phyloP scores from a whole-genome alignment of 306 rosid species.

The Inga leiocalycina region DNA sequence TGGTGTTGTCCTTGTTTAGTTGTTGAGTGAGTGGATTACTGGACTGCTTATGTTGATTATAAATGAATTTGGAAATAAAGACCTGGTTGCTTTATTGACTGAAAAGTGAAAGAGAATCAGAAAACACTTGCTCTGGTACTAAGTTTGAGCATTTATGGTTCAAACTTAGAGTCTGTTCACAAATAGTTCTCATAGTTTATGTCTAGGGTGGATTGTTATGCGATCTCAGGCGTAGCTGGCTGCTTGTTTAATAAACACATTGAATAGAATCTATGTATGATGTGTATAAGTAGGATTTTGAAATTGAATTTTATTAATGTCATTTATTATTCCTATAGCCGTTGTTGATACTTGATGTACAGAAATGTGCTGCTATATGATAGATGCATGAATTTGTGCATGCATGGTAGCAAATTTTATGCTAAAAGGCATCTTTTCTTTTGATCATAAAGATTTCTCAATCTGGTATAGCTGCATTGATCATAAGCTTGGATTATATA shows the following conservation, averaged over 20 bases:
- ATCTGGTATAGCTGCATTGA: background rate
- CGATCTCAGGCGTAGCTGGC: background rate
- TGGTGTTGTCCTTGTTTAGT: background rate
- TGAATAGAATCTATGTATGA: background rate
- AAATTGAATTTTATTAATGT: background rate
- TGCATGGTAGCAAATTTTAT: background rate
- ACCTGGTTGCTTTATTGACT: slow-evolving; percentile 6
- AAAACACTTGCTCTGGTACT: background rate
- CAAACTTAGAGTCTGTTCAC: background rate
- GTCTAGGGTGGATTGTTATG: background rate
- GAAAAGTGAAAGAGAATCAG: background rate
- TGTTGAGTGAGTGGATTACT: background rate
- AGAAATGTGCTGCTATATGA: slow-evolving; percentile 7
- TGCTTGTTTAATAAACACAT: background rate
- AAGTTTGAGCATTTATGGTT: slow-evolving; percentile 1
- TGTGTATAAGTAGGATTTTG: background rate
- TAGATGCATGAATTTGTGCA: background rate
- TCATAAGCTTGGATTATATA: slow-evolving; percentile 35
- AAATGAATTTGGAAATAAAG: background rate
- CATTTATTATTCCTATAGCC: background rate
- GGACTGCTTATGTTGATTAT: background rate
- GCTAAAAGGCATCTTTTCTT: background rate
- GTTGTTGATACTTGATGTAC: background rate
- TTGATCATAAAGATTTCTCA: background rate
- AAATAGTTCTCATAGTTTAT: background rate